Percentiles rank a stretch among this genome's conserved stretches.
These are phyloP conservation scores for Annulohypoxylon maeteangense DNA, from an alignment of 495 filamentous ascomycete species.

Conservation along the genomic window DNA sequence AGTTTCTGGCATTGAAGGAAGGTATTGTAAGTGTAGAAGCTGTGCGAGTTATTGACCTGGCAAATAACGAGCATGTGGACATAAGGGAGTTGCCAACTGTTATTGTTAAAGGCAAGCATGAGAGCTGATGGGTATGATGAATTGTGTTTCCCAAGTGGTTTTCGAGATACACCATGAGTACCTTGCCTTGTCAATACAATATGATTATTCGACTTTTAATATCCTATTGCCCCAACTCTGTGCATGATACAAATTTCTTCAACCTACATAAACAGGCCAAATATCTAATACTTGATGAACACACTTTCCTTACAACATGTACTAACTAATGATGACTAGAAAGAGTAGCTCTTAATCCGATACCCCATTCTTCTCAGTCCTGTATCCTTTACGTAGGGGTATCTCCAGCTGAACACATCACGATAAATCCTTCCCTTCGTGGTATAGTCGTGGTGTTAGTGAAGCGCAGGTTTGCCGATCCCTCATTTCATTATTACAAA, in stretches of 20 bases:
- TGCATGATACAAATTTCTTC: not conserved
- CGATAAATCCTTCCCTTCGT: not conserved
- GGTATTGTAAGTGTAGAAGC: constrained; percentile 83
- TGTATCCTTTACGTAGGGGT: not conserved
- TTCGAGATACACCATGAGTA: not conserved
- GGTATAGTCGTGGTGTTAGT: not conserved
- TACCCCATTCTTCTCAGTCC: not conserved
- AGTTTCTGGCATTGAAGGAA: constrained; percentile 78
- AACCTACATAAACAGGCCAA: not conserved
- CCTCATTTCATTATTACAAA: not conserved
- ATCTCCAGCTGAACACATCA: not conserved
- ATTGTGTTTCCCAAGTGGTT: not conserved
- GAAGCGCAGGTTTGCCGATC: not conserved
- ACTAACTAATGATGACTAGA: not conserved
- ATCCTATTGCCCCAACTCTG: not conserved
- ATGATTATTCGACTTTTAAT: not conserved
- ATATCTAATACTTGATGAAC: not conserved
- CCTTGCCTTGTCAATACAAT: not conserved
- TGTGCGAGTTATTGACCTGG: constrained; percentile 83
- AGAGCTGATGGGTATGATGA: not conserved
- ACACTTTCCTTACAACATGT: not conserved
- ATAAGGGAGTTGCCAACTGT: constrained; percentile 83
- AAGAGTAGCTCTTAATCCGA: not conserved
- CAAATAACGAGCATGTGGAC: constrained; percentile 82
- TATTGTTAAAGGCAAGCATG: constrained; percentile 59